These are phyloP conservation scores for Amphirosellinia nigrospora DNA, from an alignment of 495 filamentous ascomycete genomes.

Conservation along the genomic window DNA sequence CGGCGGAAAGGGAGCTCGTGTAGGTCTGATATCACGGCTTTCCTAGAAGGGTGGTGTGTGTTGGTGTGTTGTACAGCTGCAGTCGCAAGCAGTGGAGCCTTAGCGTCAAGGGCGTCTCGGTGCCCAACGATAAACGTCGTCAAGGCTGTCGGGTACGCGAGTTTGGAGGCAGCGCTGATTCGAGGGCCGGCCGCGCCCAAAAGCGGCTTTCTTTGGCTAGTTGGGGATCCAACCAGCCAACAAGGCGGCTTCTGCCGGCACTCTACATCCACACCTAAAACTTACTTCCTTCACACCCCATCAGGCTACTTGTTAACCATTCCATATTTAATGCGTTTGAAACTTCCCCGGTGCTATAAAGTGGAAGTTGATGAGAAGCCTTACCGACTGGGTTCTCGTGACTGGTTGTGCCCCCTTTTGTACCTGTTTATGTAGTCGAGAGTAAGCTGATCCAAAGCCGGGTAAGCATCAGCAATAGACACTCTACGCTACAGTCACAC, in stretches of 20 bases:
- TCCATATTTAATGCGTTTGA: slow-evolving; percentile 4
- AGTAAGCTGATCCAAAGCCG: slow-evolving; percentile 15
- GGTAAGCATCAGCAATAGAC: slow-evolving; percentile 7
- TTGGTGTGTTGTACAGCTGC: slow-evolving; percentile 58
- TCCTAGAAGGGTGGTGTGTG: slow-evolving; percentile 19
- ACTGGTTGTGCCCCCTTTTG: slow-evolving; percentile 1
- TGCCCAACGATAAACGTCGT: slow-evolving; percentile 52
- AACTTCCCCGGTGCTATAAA: neutral
- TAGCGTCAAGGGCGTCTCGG: slow-evolving; percentile 52
- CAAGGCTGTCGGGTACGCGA: slow-evolving; percentile 40
- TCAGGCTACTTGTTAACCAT: neutral
- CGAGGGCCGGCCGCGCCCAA: slow-evolving; percentile 35
- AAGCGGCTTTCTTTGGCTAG: slow-evolving; percentile 35
- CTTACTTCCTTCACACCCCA: slow-evolving; percentile 19
- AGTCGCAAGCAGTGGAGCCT: slow-evolving; percentile 47
- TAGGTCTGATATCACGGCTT: slow-evolving; percentile 21
- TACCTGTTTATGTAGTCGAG: neutral
- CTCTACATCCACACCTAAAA: slow-evolving; percentile 21
- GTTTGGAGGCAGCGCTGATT: slow-evolving; percentile 35
- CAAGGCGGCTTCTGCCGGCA: slow-evolving; percentile 34
- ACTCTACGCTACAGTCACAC: slow-evolving; percentile 18
- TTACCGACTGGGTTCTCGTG: neutral
- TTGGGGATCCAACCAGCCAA: slow-evolving; percentile 34
- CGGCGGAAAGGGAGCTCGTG: slow-evolving; percentile 19
- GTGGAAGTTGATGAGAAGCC: neutral